Evolutionary conservation across 1,284 basidiomycete species (phyloP).

Genomic region (Leccinum insolens): DNA sequence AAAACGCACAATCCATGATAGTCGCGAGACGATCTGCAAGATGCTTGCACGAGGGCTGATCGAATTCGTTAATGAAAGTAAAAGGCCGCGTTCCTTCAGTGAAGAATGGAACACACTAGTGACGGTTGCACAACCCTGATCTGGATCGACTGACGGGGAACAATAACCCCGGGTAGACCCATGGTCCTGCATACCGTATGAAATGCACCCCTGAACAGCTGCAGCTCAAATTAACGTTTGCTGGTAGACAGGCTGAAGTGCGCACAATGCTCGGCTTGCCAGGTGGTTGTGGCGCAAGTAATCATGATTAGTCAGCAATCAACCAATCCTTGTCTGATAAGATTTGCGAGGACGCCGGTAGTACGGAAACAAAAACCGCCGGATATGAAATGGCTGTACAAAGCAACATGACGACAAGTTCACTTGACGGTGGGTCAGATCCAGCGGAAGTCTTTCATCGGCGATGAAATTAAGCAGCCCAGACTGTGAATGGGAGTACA

Average conservation of each 20-base stretch:
- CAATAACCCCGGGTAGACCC: conserved; percentile 1
- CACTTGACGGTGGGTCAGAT: conserved; percentile 2
- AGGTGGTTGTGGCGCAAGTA: not conserved
- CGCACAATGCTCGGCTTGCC: not conserved
- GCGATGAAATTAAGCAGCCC: not conserved
- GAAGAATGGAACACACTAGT: conserved; percentile 9
- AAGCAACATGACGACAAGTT: not conserved
- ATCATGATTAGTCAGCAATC: conserved; percentile 27
- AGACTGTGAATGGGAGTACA: conserved; percentile 18
- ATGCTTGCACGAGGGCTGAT: not conserved
- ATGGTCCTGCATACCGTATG: not conserved
- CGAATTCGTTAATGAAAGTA: conserved; percentile 1
- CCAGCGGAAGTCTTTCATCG: conserved; percentile 6
- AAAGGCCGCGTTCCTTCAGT: conserved; percentile 6
- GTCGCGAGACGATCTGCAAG: conserved; percentile 20
- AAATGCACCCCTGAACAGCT: not conserved
- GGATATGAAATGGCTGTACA: conserved; percentile 3
- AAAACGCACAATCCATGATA: conserved; percentile 14
- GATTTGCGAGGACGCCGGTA: conserved; percentile 13
- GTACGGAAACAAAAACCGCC: not conserved
- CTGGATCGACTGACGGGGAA: not conserved
- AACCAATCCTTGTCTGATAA: conserved; percentile 25
- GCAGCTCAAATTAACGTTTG: not conserved
- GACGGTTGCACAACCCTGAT: conserved; percentile 2
- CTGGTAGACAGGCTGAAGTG: not conserved